Evolutionary conservation across 305 asterid species (phyloP), one percentile per base, ranked within the genome.

Genomic region (Striga hermonthica): DNA sequence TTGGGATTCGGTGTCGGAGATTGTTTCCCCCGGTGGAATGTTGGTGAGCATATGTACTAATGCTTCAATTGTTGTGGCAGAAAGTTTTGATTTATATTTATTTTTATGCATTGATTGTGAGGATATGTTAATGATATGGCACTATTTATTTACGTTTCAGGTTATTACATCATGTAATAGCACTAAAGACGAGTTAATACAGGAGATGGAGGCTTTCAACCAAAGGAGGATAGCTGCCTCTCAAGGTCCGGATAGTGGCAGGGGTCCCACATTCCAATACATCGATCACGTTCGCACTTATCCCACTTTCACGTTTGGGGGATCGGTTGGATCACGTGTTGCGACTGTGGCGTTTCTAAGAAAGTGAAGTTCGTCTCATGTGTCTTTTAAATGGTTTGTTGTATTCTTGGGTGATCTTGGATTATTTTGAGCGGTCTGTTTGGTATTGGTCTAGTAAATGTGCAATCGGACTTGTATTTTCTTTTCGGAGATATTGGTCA

Each of bases 271-370:
- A 61, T 88, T 92, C 76, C 88, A 76, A 15, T 87, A 87, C 67
- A 41, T 90, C 5, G 96, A 92, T 69, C 95, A 92, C 72, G 80
- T 90, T 57, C 97, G 95, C 60, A 67, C 96, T 4, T 88, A 88
- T 70, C 97, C 96, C 9, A 93, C 95, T 2, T 90, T 86, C 56
- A 85, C 82, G 83, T 90, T 86, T 65, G 97, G 96, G 68, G 99
- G 99, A 52, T 80, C 92, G 5, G 93, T 81, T 53, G 99, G 98
- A 13, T 85, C 98, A 4, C 91, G 96, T n/a, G 98, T 91, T 40
- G 98, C 98, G 55, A 90, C 98, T 0, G 97, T 90, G 61, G 97
- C 95, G 14, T 93, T 93, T 81, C 85, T 77, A 48, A 85, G 95
- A 79, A 83, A 71, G 83, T 86, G 82, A 87, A 22, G 31, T 64